Percentiles rank a stretch among this genome's conserved stretches.
phyloP scores from a whole-genome alignment of 1,284 basidiomycete species.

The Vanrija sp. region DNA sequence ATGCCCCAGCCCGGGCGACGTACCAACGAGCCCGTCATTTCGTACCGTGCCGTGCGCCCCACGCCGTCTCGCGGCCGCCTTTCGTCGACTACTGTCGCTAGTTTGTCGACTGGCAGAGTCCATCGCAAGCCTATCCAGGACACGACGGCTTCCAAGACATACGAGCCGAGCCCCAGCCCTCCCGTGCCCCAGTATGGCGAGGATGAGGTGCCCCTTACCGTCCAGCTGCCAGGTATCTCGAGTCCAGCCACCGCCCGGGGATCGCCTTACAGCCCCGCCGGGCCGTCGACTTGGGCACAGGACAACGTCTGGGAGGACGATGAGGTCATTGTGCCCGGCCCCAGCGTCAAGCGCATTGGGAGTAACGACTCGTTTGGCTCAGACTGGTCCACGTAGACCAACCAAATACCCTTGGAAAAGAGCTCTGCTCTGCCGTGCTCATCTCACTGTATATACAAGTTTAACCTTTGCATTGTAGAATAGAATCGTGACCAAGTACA shows the following conservation, averaged over 20 bases:
- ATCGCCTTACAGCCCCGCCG: too few relatives aligned
- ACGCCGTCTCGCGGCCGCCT: not conserved
- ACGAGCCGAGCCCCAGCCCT: constrained; percentile 1
- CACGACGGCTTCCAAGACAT: not conserved
- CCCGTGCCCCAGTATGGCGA: constrained; percentile 36
- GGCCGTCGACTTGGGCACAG: too few relatives aligned
- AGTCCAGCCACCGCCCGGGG: not conserved
- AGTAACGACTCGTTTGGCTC: too few relatives aligned
- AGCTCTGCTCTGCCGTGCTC: not conserved
- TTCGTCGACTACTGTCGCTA: too few relatives aligned
- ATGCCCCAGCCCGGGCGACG: not conserved
- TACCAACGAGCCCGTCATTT: not conserved
- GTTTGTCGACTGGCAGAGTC: not conserved
- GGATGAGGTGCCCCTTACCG: constrained; percentile 33
- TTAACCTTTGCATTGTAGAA: not conserved
- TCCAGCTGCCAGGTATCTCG: constrained; percentile 21
- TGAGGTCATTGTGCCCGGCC: too few relatives aligned
- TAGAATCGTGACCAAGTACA: not conserved
- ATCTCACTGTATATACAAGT: not conserved
- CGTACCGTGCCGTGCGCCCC: not conserved
- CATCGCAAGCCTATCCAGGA: too few relatives aligned
- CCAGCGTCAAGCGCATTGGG: too few relatives aligned
- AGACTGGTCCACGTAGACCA: too few relatives aligned
- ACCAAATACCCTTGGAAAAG: not conserved
- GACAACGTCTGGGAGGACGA: too few relatives aligned